Percentiles rank a stretch among this genome's conserved stretches.
phyloP scores from a whole-genome alignment of 495 filamentous ascomycete species.

The Penicillium cinerascens region DNA sequence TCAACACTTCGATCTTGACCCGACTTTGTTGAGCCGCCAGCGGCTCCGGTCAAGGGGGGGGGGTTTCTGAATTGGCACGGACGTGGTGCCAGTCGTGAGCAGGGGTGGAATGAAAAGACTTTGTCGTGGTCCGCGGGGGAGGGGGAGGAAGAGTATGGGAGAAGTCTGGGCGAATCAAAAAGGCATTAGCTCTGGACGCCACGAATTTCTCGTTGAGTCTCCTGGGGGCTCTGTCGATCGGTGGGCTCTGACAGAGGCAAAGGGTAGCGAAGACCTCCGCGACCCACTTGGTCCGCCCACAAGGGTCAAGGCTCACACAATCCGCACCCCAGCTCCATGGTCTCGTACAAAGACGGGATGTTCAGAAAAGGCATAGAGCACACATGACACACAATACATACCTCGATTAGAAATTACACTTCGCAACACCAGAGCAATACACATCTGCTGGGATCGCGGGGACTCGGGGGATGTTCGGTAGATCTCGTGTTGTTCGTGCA shows the following conservation, averaged over 20 bases:
- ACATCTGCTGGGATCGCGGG: conserved; percentile 72
- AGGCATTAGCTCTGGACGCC: conserved; percentile 4
- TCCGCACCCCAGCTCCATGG: neutral
- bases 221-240: conserved; percentile 18
- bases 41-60: conserved; percentile 32
- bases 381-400: conserved; percentile 37
- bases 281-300: conserved; percentile 30
- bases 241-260: conserved; percentile 14
- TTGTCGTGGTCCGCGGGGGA: conserved; percentile 23
- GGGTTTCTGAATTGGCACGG: conserved; percentile 37
- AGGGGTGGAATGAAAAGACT: conserved; percentile 22
- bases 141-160: conserved; percentile 10
- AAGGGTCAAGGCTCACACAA: conserved; percentile 25
- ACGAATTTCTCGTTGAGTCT: conserved; percentile 8
- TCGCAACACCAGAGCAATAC: conserved; percentile 71
- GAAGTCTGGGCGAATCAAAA: conserved; percentile 15
- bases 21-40: conserved; percentile 34
- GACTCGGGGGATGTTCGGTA: conserved; percentile 67
- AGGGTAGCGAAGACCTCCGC: conserved; percentile 35
- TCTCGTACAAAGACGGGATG: neutral
- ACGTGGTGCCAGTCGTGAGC: conserved; percentile 34
- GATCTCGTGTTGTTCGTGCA: conserved; percentile 60
- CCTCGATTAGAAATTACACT: conserved; percentile 62
- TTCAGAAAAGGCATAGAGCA: neutral
- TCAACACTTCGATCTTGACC: conserved; percentile 32